Evolutionary conservation across 305 asterid genomes (phyloP).

Genomic region (Fraxinus dipetala): DNA sequence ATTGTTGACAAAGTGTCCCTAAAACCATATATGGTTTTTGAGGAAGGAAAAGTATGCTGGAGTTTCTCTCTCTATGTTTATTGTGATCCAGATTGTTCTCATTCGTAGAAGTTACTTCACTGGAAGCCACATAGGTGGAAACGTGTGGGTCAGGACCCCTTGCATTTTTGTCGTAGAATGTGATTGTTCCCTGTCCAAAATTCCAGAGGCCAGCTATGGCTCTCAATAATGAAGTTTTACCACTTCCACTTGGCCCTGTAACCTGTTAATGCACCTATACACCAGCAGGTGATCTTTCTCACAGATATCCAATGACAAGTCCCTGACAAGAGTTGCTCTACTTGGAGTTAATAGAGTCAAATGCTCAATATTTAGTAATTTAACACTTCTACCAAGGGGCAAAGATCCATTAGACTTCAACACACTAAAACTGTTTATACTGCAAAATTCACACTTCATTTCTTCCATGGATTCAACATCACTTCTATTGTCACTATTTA

Average conservation of each 20-base stretch:
- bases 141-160: conserved; percentile 26
- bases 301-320: conserved; percentile 63
- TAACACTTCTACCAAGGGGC: conserved; percentile 32
- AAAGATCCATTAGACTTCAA: conserved; percentile 52
- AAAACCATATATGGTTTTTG: conserved; percentile 91
- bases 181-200: conserved; percentile 67
- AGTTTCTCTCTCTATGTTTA: conserved; percentile 29
- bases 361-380: conserved; percentile 53
- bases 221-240: conserved; percentile 85
- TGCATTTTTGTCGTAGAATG: conserved; percentile 46
- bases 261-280: conserved; percentile 41
- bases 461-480: conserved; percentile 39
- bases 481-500: conserved; percentile 24
- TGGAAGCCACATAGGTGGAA: conserved; percentile 32
- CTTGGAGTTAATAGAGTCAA: conserved; percentile 78
- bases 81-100: conserved; percentile 21
- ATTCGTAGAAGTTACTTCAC: conserved; percentile 28
- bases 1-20: conserved; percentile 84
- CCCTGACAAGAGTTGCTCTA: conserved; percentile 59
- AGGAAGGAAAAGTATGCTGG: conserved; percentile 80
- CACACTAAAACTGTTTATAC: conserved; percentile 23
- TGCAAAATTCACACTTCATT: conserved; percentile 47
- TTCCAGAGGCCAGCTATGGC: conserved; percentile 91
- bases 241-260: conserved; percentile 95
- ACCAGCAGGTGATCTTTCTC: conserved; percentile 77